Evolutionary conservation across 805 yeast genomes (phyloP), one percentile per base, ranked within the genome.

Genomic region (Kodamaea jinghongensis): DNA sequence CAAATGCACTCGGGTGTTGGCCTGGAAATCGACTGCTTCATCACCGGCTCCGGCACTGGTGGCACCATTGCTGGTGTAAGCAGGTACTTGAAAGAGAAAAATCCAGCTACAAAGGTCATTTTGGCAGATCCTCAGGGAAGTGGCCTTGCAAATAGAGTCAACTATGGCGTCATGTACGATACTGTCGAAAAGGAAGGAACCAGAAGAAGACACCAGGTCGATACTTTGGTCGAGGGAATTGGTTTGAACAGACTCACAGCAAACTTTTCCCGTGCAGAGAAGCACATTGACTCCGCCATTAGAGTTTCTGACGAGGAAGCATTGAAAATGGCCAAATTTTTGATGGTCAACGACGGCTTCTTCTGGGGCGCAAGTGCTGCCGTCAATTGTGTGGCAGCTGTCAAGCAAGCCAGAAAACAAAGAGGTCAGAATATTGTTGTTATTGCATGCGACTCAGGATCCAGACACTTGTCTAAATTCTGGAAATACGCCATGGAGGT

Each of bases 41-140:
- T 93, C 30, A 76, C 91, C 2, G 98, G 98, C 0, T 86, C 96
- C 25, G 99, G 99, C 8, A 91, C 99, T 0, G 99, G 93, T 37
- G 62, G 62, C 15, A 57, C 62, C 36, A 56, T 57, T 8, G 50
- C 59, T 0, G 62, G 62, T 2, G 62, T 57, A 9, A 40, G 55
- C 6, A 46, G 39, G 35, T 57, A 44, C 41, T 39, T 57, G 28
- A 87, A 81, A 53, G 77, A 71, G 39, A 56, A 66, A 27, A 53
- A 68, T 12, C 56, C 68, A 0, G 34, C 55, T 0, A 54, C 83
- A 0, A 67, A 62, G 32, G 75, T 83, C 1, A 72, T 86, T 2
- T 65, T 93, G 22, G 96, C 97, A 0, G 99, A 91, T 60, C 98
- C 98, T 1, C 97, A 88, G 54, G 99, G 99, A 0, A 82, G 93